Conservation (phyloP, 768 basidiomycete species). For the Coprinopsis strossmayeri region DNA sequence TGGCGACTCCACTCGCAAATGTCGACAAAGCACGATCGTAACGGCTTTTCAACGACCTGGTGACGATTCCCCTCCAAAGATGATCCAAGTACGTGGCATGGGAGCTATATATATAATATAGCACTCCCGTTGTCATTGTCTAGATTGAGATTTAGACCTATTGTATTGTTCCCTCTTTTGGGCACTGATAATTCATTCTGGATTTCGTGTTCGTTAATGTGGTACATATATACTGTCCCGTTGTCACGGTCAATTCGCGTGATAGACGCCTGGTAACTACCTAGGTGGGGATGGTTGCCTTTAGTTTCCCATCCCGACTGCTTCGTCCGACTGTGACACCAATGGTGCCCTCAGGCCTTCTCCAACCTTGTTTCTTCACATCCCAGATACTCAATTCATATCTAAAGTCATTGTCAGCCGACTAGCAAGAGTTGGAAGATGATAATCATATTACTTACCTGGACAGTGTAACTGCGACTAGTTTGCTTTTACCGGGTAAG, state of each 20-base stretch:
- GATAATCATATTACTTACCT: constrained; percentile 23
- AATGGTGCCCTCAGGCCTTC: constrained; percentile 57
- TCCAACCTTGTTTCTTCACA: constrained; percentile 66
- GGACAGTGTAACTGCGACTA: constrained; percentile 52
- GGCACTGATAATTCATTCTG: too few species aligned
- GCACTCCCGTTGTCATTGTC: too few species aligned
- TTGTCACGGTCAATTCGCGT: too few species aligned
- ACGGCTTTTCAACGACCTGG: neutral
- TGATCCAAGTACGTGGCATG: neutral
- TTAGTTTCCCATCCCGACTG: constrained; percentile 54
- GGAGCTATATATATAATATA: neutral
- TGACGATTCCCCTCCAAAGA: too few species aligned
- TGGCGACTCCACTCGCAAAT: neutral
- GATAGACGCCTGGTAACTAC: neutral
- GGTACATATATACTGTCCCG: too few species aligned
- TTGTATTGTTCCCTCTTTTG: too few species aligned
- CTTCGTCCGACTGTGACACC: constrained; percentile 62
- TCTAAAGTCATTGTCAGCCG: neutral
- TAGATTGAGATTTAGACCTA: too few species aligned
- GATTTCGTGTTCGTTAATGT: too few species aligned
- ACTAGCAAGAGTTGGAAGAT: neutral
- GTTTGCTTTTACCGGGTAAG: constrained; percentile 35
- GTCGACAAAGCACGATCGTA: neutral
- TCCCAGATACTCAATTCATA: constrained; percentile 76
- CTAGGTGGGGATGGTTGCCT: constrained; percentile 28